Conservation (phyloP, 306 rosid species). For the Cucurbita maxima region DNA sequence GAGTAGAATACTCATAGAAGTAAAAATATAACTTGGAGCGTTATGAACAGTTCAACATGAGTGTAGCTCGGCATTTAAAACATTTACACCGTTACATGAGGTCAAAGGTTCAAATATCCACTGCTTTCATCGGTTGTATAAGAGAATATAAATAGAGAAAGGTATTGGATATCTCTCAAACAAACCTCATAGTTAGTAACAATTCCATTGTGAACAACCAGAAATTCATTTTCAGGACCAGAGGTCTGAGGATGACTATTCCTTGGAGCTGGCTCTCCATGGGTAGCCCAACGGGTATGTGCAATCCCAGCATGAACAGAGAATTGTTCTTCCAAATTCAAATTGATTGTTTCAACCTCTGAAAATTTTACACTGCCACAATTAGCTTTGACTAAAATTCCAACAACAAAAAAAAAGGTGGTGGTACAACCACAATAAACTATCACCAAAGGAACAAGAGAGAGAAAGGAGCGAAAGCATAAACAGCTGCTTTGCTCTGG, state of each 20-base stretch:
- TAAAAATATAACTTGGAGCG: background rate
- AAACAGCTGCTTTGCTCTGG: background rate
- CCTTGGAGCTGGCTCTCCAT: constrained; percentile 87
- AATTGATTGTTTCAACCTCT: constrained; percentile 51
- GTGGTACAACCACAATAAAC: background rate
- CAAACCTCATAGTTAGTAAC: constrained; percentile 82
- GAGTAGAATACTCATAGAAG: background rate
- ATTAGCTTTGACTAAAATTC: background rate
- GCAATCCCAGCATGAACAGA: constrained; percentile 76
- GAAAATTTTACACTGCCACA: constrained; percentile 8
- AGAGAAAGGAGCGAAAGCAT: background rate
- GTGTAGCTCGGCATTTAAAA: background rate
- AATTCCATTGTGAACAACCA: constrained; percentile 92
- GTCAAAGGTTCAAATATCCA: background rate
- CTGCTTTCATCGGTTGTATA: background rate
- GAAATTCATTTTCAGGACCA: constrained; percentile 57
- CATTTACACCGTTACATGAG: background rate
- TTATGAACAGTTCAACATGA: background rate
- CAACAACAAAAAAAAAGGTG: background rate
- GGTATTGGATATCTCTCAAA: background rate
- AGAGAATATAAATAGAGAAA: background rate
- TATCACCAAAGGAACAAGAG: background rate
- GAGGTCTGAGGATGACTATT: constrained; percentile 94
- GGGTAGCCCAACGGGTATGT: constrained; percentile 98
- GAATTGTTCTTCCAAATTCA: constrained; percentile 60